Conservation (phyloP, 2,329 filamentous ascomycete species). For the Apiospora kogelbergensis region DNA sequence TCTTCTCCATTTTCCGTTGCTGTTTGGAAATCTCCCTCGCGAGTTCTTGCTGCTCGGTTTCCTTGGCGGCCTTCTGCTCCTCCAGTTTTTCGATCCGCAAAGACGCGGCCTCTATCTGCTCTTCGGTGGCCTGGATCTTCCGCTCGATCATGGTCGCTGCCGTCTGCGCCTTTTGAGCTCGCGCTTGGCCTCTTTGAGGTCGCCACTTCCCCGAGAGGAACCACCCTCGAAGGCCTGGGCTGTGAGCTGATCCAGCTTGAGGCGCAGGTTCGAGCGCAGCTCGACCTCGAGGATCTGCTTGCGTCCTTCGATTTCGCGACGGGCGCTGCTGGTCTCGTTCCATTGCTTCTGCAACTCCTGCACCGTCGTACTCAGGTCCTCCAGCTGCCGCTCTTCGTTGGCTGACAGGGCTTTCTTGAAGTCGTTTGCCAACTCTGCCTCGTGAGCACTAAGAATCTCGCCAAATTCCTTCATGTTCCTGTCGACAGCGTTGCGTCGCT, state of each 20-base stretch:
- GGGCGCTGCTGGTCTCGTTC: constrained; percentile 69
- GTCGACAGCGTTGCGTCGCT: constrained; percentile 67
- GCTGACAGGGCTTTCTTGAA: constrained; percentile 88
- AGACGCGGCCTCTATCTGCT: constrained; percentile 61
- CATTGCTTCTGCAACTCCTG: constrained; percentile 76
- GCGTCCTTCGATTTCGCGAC: constrained; percentile 74
- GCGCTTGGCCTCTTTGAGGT: constrained; percentile 74
- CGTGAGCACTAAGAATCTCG: constrained; percentile 73
- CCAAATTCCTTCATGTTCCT: constrained; percentile 73
- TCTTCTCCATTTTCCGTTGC: constrained; percentile 89
- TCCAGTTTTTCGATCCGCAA: constrained; percentile 35
- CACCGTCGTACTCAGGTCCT: constrained; percentile 65
- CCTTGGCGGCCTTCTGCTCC: constrained; percentile 58
- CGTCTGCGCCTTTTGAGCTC: constrained; percentile 79
- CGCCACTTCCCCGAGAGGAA: constrained; percentile 62
- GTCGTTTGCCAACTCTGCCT: constrained; percentile 78
- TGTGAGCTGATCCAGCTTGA: constrained; percentile 83
- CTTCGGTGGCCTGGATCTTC: constrained; percentile 74
- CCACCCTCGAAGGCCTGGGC: constrained; percentile 69
- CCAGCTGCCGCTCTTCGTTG: constrained; percentile 80
- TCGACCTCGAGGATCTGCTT: constrained; percentile 86
- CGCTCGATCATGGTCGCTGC: constrained; percentile 64
- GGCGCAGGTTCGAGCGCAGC: constrained; percentile 83
- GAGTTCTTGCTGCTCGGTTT: constrained; percentile 73
- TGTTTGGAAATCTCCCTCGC: constrained; percentile 78